Evolutionary conservation across 139 green algal genomes (phyloP).

Genomic region (Eudorina sp.): DNA sequence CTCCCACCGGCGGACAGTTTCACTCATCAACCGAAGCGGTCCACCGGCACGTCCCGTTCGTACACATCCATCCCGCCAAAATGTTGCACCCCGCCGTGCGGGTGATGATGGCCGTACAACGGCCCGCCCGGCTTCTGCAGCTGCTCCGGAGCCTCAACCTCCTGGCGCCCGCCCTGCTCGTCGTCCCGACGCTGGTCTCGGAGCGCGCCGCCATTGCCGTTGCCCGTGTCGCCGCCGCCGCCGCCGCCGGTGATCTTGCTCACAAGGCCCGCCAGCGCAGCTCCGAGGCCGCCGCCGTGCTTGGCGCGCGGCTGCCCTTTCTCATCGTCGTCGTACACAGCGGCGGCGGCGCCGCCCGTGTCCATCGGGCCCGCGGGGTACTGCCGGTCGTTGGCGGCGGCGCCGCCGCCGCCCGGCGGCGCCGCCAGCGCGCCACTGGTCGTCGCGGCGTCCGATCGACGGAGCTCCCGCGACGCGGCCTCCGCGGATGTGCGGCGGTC

Average conservation of each 20-base stretch:
- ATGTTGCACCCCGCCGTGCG: constrained; percentile 3
- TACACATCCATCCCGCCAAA: constrained; percentile 31
- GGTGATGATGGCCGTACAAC: not conserved
- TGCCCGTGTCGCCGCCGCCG: not conserved
- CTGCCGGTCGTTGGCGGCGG: not conserved
- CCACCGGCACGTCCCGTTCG: not conserved
- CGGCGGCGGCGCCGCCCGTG: not conserved
- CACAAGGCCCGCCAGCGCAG: not conserved
- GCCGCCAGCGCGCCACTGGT: not conserved
- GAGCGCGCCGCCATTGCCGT: not conserved
- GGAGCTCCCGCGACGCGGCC: not conserved
- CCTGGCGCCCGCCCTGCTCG: too few relatives aligned
- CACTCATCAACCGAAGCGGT: too few relatives aligned
- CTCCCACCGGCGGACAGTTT: too few relatives aligned
- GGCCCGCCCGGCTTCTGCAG: not conserved
- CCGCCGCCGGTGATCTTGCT: constrained; percentile 12
- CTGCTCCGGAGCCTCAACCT: not conserved
- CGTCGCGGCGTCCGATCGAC: not conserved
- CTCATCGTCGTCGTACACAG: too few relatives aligned
- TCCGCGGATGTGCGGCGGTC: not conserved
- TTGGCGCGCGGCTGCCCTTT: too few relatives aligned
- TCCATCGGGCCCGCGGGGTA: constrained; percentile 2
- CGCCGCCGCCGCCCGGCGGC: not conserved
- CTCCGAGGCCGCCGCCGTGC: not conserved
- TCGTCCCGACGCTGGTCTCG: not conserved